Base-by-base conservation (phyloP, 257 asterid genomes). In the Lycium ferocissimum region DNA sequence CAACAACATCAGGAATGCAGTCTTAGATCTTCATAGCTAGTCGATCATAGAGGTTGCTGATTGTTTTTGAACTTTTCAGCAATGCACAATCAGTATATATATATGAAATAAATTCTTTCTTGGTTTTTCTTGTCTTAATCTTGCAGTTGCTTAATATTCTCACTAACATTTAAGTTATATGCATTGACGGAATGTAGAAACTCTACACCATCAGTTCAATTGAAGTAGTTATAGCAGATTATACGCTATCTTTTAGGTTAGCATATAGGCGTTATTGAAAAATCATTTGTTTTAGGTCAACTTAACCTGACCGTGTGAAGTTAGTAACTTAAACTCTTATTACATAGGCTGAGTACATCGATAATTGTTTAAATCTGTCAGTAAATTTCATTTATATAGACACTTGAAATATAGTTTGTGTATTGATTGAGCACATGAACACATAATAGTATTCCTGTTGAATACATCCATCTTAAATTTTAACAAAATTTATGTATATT, bases 21-120 rank as follows among this genome's bases (percentile, higher is more conserved):
- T 66, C 20, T 38, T 35, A 75, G 53, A 84, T 63, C 81, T 57
- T 76, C 66, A 79, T 86, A 18, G 49, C 58, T 85, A 63, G 78
- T 81, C 71, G 7, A 47, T 37, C 79, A 43, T 83, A 61, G 43
- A 79, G 59, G 53, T 78, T 53, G 85, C 85, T 89, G 86, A 62
- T 53, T 35, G 57, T 79, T 84, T 84, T 78, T 84, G 67, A 40
- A 59, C 66, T 53, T 78, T 87, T 86, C 80, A 86, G 91, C 84
- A 26, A 70, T 84, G 80, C 78, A 83, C 54, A 67, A 66, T 80
- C 63, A 73, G 84, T 73, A n/a, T 61, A 81, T 61, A 81, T 59
- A 82, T 61, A 81, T 81, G 84, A 62, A 81, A 81, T 81, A 62
- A 59, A 22, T 66, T 63, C 17, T 20, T 62, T 81, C 75, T 62